Percentiles rank a stretch among this genome's conserved stretches.
Conservation (phyloP, 2,329 filamentous ascomycete species). For the Penicillium sp. region DNA sequence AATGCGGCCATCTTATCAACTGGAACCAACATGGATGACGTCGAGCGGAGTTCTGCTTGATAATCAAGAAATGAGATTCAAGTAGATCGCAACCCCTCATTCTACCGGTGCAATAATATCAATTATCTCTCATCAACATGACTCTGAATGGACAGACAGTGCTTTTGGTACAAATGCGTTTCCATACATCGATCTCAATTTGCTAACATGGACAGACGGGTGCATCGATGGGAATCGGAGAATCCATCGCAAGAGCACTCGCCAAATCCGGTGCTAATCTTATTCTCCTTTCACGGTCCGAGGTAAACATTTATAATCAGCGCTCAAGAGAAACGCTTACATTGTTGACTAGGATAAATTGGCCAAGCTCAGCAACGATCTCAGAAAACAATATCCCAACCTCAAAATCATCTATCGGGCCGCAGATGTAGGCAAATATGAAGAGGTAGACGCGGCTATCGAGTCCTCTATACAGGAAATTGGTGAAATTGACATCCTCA, state of each 20-base stretch:
- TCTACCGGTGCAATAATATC: constrained; percentile 2
- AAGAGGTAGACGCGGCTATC: constrained; percentile 26
- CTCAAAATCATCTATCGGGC: constrained; percentile 11
- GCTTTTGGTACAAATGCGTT: no score
- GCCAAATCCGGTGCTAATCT: constrained; percentile 39
- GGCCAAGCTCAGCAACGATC: neutral
- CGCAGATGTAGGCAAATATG: constrained; percentile 19
- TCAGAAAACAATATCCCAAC: constrained; percentile 2
- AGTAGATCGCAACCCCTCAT: no score
- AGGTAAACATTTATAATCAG: constrained; percentile 24
- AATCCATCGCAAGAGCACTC: constrained; percentile 39
- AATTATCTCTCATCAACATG: constrained; percentile 1
- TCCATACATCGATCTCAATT: no score
- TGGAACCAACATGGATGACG: no score
- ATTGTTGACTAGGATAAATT: constrained; percentile 18
- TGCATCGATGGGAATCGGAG: constrained; percentile 47
- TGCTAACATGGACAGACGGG: constrained; percentile 27
- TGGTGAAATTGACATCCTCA: constrained; percentile 41
- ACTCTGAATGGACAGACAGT: no score
- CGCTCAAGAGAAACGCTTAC: neutral
- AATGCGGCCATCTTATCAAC: no score
- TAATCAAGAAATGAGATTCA: no score
- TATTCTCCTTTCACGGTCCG: constrained; percentile 41
- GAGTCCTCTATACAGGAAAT: constrained; percentile 28
- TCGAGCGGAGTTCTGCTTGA: no score